These are phyloP conservation scores for Babesia bovis DNA, from an alignment of 169 alveolate species.

Conservation along the genomic window DNA sequence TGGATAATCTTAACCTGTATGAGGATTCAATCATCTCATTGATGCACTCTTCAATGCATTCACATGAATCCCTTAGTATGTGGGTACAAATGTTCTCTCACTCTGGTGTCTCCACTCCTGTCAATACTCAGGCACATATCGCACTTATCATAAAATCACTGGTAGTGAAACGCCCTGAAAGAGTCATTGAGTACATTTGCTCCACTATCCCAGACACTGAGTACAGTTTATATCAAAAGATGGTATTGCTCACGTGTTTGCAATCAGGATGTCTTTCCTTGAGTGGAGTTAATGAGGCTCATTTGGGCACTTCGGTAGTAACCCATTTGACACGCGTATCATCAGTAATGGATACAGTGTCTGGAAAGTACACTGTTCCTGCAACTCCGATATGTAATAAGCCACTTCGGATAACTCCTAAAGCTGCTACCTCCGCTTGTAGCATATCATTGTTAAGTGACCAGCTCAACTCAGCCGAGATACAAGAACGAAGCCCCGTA, in stretches of 20 bases:
- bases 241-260: conserved; percentile 38
- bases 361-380: background rate
- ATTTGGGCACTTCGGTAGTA: background rate
- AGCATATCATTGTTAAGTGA: background rate
- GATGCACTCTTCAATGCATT: background rate
- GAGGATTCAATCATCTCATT: conserved; percentile 29
- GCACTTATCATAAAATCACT: background rate
- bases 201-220: conserved; percentile 27
- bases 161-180: conserved; percentile 6
- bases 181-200: conserved; percentile 8
- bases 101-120: background rate
- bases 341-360: background rate
- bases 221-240: conserved; percentile 7
- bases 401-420: no score
- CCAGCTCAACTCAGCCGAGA: background rate
- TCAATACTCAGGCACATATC: conserved; percentile 19
- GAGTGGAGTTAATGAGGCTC: background rate
- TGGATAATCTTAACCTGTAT: conserved; percentile 40
- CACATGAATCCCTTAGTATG: background rate
- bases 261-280: conserved; percentile 1
- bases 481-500: background rate
- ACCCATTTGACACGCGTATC: background rate
- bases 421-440: background rate
- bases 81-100: background rate
- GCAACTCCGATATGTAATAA: background rate